Conservation (phyloP, 192 early-diverging fungal genomes). For the Backusella psychrophila region DNA sequence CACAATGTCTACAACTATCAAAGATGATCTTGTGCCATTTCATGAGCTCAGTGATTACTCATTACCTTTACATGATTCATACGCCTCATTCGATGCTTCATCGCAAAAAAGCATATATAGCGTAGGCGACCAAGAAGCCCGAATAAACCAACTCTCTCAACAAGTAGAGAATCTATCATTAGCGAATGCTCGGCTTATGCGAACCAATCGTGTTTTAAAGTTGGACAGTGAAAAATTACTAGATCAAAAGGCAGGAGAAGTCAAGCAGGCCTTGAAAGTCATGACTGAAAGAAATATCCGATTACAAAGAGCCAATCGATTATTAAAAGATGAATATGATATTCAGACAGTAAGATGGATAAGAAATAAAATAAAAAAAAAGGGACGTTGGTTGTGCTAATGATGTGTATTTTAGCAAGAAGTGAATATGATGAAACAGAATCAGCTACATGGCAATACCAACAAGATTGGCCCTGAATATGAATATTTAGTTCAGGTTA, state of each 20-base stretch:
- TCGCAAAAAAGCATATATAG: conserved; percentile 28
- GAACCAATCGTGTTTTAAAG: conserved; percentile 34
- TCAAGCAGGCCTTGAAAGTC: conserved; percentile 29
- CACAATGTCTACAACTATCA: conserved; percentile 11
- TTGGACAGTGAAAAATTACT: conserved; percentile 29
- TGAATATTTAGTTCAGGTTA: conserved; percentile 43
- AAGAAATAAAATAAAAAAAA: neutral
- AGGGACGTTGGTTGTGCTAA: neutral
- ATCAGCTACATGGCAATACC: conserved; percentile 24
- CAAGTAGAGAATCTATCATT: conserved; percentile 33
- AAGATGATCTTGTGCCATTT: conserved; percentile 15
- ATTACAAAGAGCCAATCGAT: conserved; percentile 28
- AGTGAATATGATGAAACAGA: conserved; percentile 24
- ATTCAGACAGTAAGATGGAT: conserved; percentile 15
- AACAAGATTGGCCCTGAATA: conserved; percentile 39
- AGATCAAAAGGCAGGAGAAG: conserved; percentile 29
- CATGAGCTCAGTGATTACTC: conserved; percentile 40
- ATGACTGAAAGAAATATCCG: conserved; percentile 23
- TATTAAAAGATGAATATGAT: conserved; percentile 28
- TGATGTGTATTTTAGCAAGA: conserved; percentile 15
- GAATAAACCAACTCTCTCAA: conserved; percentile 27
- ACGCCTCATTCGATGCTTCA: neutral
- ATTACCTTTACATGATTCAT: conserved; percentile 27
- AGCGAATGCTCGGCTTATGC: conserved; percentile 31
- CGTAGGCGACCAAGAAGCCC: conserved; percentile 24